Conservation (phyloP, 2,329 filamentous ascomycete species). For the Akanthomyces uredinophilus region DNA sequence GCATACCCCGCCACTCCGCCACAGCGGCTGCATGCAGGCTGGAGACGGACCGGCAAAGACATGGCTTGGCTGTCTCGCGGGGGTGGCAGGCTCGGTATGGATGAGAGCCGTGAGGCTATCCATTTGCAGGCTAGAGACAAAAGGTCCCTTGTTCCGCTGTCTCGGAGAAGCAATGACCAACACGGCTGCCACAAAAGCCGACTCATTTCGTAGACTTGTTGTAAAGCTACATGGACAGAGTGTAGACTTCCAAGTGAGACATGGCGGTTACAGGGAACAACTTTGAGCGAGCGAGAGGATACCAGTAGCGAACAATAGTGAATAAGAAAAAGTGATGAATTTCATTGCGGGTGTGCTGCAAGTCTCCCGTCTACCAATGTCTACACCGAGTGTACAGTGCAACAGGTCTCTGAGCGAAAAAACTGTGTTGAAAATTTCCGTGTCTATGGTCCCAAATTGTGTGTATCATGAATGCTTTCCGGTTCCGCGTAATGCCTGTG, state of each 20-base stretch:
- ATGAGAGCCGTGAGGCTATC: background rate
- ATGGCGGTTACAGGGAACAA: background rate
- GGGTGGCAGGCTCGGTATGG: background rate
- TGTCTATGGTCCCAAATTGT: constrained; percentile 11
- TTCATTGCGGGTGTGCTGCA: background rate
- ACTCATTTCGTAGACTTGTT: background rate
- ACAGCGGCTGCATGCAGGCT: constrained; percentile 7
- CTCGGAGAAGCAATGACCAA: background rate
- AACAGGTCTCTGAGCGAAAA: constrained; percentile 9
- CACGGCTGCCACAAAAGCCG: background rate
- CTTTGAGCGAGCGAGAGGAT: too few species aligned
- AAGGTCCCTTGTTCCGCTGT: background rate
- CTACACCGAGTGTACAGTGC: constrained; percentile 14
- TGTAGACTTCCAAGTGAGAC: background rate
- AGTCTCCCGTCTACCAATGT: constrained; percentile 7
- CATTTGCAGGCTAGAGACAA: background rate
- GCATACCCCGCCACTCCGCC: constrained; percentile 1
- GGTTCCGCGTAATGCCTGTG: constrained; percentile 3
- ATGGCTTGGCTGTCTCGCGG: constrained; percentile 2
- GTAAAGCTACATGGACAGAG: background rate
- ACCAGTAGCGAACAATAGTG: background rate
- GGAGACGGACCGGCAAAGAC: constrained; percentile 3
- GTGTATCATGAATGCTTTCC: constrained; percentile 14
- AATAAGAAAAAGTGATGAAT: background rate
- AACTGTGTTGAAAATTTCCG: constrained; percentile 13